Percentiles rank a stretch among this genome's conserved stretches.
Conservation (phyloP, 2,329 filamentous ascomycete genomes). For the Colletotrichum sp. region DNA sequence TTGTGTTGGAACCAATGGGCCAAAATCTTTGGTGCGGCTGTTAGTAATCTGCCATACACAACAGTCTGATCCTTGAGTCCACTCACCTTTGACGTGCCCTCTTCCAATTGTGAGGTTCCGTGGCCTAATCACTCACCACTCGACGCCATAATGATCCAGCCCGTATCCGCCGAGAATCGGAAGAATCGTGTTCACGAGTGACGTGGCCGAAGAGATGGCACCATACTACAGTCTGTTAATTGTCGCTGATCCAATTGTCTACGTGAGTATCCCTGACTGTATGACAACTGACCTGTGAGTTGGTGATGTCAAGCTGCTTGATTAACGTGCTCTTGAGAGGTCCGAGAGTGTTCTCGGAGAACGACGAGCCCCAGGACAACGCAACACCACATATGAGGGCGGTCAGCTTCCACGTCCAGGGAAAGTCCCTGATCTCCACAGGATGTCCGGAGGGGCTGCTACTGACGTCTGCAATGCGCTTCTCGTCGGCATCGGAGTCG, state of each 20-base stretch:
- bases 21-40: constrained; percentile 21
- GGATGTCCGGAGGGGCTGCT: neutral
- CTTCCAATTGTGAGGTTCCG: no score
- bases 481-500: neutral
- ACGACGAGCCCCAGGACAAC: constrained; percentile 30
- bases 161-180: constrained; percentile 30
- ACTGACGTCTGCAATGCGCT: neutral
- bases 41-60: neutral
- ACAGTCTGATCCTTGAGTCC: no score
- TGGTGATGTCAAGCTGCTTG: constrained; percentile 26
- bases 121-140: constrained; percentile 19
- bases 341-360: constrained; percentile 28
- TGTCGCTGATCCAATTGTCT: neutral
- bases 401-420: constrained; percentile 25
- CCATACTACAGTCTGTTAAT: constrained; percentile 22
- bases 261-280: neutral
- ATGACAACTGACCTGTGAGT: neutral
- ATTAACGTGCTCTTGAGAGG: constrained; percentile 27
- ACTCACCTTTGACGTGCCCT: constrained; percentile 30
- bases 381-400: constrained; percentile 26
- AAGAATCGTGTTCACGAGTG: constrained; percentile 29
- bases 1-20: constrained; percentile 30
- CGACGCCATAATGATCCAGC: constrained; percentile 30
- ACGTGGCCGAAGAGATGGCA: constrained; percentile 27
- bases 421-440: constrained; percentile 24